Evolutionary conservation across 2,329 filamentous ascomycete species (phyloP).

Genomic region (Penicillium sp.): DNA sequence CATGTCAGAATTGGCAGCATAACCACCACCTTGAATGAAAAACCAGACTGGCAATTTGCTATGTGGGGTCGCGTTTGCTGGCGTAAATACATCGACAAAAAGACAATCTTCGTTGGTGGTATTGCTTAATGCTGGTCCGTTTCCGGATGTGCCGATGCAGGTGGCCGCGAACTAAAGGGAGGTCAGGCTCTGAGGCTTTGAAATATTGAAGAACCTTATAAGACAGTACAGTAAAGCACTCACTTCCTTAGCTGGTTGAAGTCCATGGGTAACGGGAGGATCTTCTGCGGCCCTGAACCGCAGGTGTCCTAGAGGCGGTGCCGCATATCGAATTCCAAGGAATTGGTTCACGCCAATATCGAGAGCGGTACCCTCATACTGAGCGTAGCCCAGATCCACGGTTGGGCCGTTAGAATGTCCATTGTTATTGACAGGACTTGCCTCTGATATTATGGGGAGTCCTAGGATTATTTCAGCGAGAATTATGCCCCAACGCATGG

Average conservation of each 20-base stretch:
- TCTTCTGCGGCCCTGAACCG: conserved; percentile 66
- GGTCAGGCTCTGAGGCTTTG: neutral
- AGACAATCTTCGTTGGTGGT: conserved; percentile 41
- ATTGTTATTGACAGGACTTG: neutral
- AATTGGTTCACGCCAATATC: conserved; percentile 63
- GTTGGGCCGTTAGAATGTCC: neutral
- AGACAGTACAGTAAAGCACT: neutral
- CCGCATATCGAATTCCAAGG: conserved; percentile 70
- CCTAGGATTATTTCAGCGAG: neutral
- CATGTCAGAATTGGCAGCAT: conserved; percentile 50
- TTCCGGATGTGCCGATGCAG: conserved; percentile 60
- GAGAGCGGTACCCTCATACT: conserved; percentile 58
- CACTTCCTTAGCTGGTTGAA: conserved; percentile 55
- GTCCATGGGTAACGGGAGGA: conserved; percentile 40
- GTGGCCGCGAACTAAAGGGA: conserved; percentile 28
- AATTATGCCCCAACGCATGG: neutral
- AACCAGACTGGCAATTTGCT: conserved; percentile 62
- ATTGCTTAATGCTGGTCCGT: conserved; percentile 62
- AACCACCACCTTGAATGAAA: conserved; percentile 59
- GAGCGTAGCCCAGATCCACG: conserved; percentile 65
- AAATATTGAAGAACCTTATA: neutral
- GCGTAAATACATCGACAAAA: conserved; percentile 31
- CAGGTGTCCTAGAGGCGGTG: conserved; percentile 61
- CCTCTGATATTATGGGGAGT: neutral
- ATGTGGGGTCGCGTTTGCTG: conserved; percentile 22